phyloP scores from a whole-genome alignment of 1,284 basidiomycete species.

The Thecaphora frezii region DNA sequence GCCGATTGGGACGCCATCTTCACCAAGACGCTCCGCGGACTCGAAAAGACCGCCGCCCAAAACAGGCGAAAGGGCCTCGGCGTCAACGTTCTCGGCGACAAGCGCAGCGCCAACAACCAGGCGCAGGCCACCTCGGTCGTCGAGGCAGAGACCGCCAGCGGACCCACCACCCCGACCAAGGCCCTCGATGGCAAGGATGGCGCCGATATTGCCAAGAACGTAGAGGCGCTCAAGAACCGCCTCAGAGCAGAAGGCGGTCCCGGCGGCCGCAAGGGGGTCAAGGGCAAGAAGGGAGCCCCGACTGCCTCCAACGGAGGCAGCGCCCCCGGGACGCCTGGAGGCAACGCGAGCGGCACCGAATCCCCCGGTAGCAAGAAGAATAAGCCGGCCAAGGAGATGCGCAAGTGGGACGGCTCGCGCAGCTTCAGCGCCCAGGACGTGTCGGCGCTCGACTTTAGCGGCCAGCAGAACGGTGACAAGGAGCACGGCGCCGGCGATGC shows the following conservation, averaged over 20 bases:
- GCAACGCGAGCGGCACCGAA: constrained; percentile 25
- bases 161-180: constrained; percentile 29
- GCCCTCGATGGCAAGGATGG: constrained; percentile 67
- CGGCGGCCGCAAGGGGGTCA: constrained; percentile 64
- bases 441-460: constrained; percentile 79
- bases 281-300: constrained; percentile 63
- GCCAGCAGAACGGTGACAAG: constrained; percentile 61
- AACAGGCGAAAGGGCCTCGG: constrained; percentile 27
- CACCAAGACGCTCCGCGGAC: constrained; percentile 71
- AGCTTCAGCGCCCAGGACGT: constrained; percentile 79
- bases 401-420: constrained; percentile 83
- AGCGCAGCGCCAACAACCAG: constrained; percentile 14
- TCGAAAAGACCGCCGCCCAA: constrained; percentile 73
- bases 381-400: constrained; percentile 72
- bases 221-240: constrained; percentile 83
- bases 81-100: constrained; percentile 21
- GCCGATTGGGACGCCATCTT: constrained; percentile 81
- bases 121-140: constrained; percentile 18
- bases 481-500: constrained; percentile 62
- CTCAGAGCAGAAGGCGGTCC: constrained; percentile 64
- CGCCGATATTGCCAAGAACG: constrained; percentile 86
- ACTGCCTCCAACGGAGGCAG: constrained; percentile 62
- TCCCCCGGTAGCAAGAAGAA: constrained; percentile 61
- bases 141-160: constrained; percentile 30
- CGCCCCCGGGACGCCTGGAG: constrained; percentile 53